Evolutionary conservation across 2,329 filamentous ascomycete genomes (phyloP), one percentile per base, ranked within the genome.

Genomic region (Biscogniauxia marginata): DNA sequence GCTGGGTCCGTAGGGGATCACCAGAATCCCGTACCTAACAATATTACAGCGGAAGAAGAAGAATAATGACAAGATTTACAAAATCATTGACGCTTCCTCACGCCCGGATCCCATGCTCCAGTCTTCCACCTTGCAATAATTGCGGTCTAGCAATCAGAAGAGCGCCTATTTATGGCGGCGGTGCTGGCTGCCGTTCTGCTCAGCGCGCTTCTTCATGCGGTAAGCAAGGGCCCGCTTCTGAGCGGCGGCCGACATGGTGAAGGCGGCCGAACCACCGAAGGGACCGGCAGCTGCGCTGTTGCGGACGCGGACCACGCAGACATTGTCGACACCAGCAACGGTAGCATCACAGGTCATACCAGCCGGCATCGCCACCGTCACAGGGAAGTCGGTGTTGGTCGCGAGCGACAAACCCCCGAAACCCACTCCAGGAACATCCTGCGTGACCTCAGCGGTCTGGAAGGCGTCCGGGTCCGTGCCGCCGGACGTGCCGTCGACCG

Each of bases 211-310:
- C 69, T 67, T 71, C 61, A 73, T 50, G 55, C 71, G 71, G 72
- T 82, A 86, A 67, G 81, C 82, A 55, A 87, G 73, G 43, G 85
- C 83, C 49, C 85, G 77, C 82, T 86, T 87, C 73, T 80, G 77
- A 18, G 81, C 82, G 16, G 77, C 76, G 13, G 79, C 54, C 54
- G 77, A 79, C 78, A 86, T 83, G 0, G 84, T 87, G 71, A 89
- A 88, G 25, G 84, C 85, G 25, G 79, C 84, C 13, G 83, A 84
- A 52, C 86, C 86, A 66, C 86, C 86, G 61, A 89, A 89, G 20
- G 86, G 86, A 4, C 85, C 85, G 8, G 85, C 84, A 18, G 79
- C 72, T 11, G 86, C 82, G 3, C 71, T 65, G 75, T 89, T 89
- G 67, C 84, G 80, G 55, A 89, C 75, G 56, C 85, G 82, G 25